Evolutionary conservation across 140 eudicot species (phyloP).

Genomic region (Oenanthe javanica): DNA sequence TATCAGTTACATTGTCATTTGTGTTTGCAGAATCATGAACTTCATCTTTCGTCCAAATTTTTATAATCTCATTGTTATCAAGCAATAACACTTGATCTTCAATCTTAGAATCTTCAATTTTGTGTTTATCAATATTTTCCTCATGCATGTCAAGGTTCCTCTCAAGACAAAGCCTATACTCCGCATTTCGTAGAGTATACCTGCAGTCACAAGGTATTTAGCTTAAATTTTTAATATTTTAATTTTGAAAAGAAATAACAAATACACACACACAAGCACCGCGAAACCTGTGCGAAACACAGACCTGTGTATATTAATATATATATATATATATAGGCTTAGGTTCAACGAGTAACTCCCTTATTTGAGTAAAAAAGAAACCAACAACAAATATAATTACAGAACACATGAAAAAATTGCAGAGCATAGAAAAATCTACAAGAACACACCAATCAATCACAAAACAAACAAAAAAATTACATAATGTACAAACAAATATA

Average conservation of each 20-base stretch:
- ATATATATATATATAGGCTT: background rate
- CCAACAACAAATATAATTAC: too few species aligned
- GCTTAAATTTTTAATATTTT: background rate
- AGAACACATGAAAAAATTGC: too few species aligned
- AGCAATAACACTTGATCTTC: conserved; percentile 34
- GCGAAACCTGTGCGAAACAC: background rate
- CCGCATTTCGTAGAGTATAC: conserved; percentile 89
- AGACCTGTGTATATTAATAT: background rate
- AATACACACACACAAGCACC: background rate
- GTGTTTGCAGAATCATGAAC: conserved; percentile 23
- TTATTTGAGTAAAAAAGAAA: too few species aligned
- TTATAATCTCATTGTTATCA: conserved; percentile 22
- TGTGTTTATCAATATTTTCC: conserved; percentile 29
- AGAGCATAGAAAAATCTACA: too few species aligned
- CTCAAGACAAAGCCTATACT: conserved; percentile 88
- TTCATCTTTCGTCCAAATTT: conserved; percentile 27
- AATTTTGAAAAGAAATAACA: background rate
- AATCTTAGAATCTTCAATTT: conserved; percentile 37
- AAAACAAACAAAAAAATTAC: too few species aligned
- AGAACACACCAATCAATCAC: too few species aligned
- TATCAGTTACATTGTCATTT: conserved; percentile 28
- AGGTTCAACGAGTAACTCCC: too few species aligned
- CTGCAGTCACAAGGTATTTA: conserved; percentile 32
- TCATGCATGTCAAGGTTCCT: conserved; percentile 76
- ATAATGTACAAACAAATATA: too few species aligned